Evolutionary conservation across 2,329 filamentous ascomycete genomes (phyloP).

Genomic region (Fusarium decemcellulare): DNA sequence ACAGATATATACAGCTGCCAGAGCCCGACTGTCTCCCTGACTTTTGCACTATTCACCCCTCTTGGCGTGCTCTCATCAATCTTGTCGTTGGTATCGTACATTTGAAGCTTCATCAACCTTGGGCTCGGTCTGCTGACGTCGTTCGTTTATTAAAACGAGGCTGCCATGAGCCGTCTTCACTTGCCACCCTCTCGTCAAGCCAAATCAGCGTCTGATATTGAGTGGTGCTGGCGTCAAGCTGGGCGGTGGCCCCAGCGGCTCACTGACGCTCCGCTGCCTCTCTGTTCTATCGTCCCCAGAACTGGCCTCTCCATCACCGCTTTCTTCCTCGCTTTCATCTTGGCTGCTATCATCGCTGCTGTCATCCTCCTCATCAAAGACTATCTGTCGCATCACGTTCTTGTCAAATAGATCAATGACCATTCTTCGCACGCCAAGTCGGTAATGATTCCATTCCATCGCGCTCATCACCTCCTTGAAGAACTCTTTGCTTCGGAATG

Average conservation of each 20-base stretch:
- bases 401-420: conserved; percentile 96
- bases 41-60: not conserved
- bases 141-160: not conserved
- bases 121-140: not conserved
- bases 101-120: conserved; percentile 28
- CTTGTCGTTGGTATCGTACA: conserved; percentile 38
- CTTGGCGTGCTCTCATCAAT: conserved; percentile 26
- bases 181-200: not conserved
- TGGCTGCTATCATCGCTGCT: conserved; percentile 72
- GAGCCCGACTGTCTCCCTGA: conserved; percentile 8
- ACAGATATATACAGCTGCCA: conserved; percentile 33
- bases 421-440: conserved; percentile 88
- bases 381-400: conserved; percentile 85
- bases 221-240: conserved; percentile 54
- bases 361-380: conserved; percentile 78
- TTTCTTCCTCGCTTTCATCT: conserved; percentile 55
- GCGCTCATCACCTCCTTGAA: conserved; percentile 90
- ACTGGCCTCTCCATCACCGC: conserved; percentile 61
- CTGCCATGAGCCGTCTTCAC: not conserved
- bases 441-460: conserved; percentile 90
- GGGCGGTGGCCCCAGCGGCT: conserved; percentile 54
- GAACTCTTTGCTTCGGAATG: conserved; percentile 82
- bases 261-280: conserved; percentile 68
- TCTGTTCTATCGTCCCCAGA: conserved; percentile 70
- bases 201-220: conserved; percentile 47